phyloP scores from a whole-genome alignment of 305 asterid species.

The Striga hermonthica region DNA sequence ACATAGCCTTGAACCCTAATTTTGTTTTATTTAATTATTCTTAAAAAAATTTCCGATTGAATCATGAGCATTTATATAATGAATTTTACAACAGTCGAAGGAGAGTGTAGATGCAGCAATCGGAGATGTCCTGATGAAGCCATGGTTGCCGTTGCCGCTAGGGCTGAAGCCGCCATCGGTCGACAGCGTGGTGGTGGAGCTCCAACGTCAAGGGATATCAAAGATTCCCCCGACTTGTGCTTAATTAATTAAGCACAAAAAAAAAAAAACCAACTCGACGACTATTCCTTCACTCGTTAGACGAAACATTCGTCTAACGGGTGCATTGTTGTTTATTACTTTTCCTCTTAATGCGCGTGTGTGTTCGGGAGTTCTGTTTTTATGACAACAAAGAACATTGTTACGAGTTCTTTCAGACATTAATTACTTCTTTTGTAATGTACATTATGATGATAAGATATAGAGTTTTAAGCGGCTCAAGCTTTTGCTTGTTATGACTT shows the following conservation, averaged over 20 bases:
- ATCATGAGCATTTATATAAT: no score
- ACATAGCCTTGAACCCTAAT: no score
- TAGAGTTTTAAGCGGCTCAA: slow-evolving; percentile 30
- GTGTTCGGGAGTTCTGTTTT: no score
- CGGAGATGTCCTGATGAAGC: slow-evolving; percentile 77
- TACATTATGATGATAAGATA: slow-evolving; percentile 25
- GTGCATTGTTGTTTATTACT: slow-evolving; percentile 15
- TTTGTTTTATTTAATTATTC: no score
- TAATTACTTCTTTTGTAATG: slow-evolving; percentile 31
- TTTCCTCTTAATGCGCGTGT: neutral
- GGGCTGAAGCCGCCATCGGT: slow-evolving; percentile 79
- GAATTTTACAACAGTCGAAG: slow-evolving; percentile 50
- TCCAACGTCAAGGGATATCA: slow-evolving; percentile 74
- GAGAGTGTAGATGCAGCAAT: slow-evolving; percentile 86
- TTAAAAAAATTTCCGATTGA: no score
- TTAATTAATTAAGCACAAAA: slow-evolving; percentile 19
- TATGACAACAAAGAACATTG: no score
- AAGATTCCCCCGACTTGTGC: slow-evolving; percentile 70
- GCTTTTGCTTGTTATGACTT: neutral
- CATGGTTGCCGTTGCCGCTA: slow-evolving; percentile 87
- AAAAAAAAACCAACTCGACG: slow-evolving; percentile 54
- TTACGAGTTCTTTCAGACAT: slow-evolving; percentile 30
- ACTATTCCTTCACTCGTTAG: slow-evolving; percentile 42
- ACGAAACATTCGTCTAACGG: slow-evolving; percentile 29
- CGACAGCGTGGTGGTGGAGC: slow-evolving; percentile 67